Conservation (phyloP, 2,329 filamentous ascomycete genomes). For the Aspergillus carbonarius region DNA sequence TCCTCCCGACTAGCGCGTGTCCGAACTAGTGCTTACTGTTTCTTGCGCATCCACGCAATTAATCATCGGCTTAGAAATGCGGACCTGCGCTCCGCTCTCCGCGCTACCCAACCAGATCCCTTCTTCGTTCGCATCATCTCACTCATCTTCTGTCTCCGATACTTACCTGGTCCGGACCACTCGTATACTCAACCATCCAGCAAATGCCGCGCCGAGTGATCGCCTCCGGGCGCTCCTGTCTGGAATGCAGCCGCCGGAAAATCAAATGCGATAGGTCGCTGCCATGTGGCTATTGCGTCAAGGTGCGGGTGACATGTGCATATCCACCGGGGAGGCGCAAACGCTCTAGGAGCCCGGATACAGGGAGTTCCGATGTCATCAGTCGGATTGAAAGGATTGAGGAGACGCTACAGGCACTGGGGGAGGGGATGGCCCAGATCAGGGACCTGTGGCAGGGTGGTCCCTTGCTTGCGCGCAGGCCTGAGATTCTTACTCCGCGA, state of each 20-base stretch:
- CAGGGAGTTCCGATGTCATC: background rate
- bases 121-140: background rate
- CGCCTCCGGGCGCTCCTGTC: constrained; percentile 17
- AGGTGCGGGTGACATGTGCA: constrained; percentile 35
- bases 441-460: constrained; percentile 3
- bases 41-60: background rate
- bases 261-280: constrained; percentile 25
- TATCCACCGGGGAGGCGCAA: constrained; percentile 19
- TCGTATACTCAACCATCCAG: background rate
- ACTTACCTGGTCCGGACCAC: background rate
- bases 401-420: background rate
- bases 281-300: constrained; percentile 32
- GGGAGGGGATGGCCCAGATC: constrained; percentile 5
- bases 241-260: constrained; percentile 27
- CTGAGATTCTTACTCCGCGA: background rate
- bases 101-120: constrained; percentile 5
- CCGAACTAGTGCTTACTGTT: background rate
- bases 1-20: background rate
- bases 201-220: constrained; percentile 12
- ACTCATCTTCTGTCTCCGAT: background rate
- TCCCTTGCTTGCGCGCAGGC: background rate
- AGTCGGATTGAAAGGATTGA: constrained; percentile 15
- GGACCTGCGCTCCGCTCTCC: constrained; percentile 12
- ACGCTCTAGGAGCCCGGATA: background rate
- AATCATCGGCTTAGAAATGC: constrained; percentile 1